phyloP scores from a whole-genome alignment of 2,329 filamentous ascomycete species.

The Fusarium heterosporum region DNA sequence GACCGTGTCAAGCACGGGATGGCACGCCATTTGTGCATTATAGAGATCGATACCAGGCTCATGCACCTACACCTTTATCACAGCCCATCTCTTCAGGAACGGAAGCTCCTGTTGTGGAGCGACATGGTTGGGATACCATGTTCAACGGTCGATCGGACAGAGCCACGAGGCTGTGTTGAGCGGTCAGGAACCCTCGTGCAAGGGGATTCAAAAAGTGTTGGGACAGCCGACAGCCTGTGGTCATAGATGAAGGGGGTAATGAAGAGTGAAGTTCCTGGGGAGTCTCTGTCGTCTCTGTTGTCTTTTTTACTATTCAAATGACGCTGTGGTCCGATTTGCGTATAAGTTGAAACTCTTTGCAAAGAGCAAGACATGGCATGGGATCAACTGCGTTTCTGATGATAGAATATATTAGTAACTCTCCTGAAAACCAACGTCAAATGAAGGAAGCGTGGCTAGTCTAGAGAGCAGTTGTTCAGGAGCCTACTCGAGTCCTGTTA shows the following conservation, averaged over 20 bases:
- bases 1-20: slow-evolving; percentile 35
- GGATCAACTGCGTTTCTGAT: background rate
- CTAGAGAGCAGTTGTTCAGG: background rate
- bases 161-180: slow-evolving; percentile 13
- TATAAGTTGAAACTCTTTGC: background rate
- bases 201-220: slow-evolving; percentile 2
- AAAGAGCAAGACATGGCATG: background rate
- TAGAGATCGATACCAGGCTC: slow-evolving; percentile 18
- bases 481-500: background rate
- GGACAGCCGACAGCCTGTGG: slow-evolving; percentile 2
- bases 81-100: background rate
- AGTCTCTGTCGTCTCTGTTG: background rate
- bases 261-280: background rate
- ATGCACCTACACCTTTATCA: background rate
- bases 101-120: slow-evolving; percentile 3
- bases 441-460: background rate
- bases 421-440: background rate
- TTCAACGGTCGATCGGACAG: slow-evolving; percentile 1
- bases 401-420: background rate
- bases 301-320: background rate
- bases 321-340: background rate
- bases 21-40: slow-evolving; percentile 42
- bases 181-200: slow-evolving; percentile 20
- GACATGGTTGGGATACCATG: background rate
- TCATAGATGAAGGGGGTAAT: background rate